Conservation (phyloP, 495 filamentous ascomycete species). For the Aspergillus asperescens region DNA sequence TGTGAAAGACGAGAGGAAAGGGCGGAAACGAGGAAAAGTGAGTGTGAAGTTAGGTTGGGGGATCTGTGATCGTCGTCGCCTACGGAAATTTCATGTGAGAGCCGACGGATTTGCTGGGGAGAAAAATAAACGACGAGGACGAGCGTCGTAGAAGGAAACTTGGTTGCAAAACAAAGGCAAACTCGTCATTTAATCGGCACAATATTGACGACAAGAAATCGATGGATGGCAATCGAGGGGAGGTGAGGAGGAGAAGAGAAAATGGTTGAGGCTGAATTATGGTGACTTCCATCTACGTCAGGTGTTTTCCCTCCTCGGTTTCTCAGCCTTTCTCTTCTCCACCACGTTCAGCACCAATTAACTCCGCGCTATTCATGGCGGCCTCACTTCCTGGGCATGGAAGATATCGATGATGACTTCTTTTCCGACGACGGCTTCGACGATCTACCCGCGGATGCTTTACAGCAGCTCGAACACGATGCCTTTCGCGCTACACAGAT, state of each 20-base stretch:
- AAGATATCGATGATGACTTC: conserved; percentile 55
- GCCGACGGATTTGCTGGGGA: conserved; percentile 15
- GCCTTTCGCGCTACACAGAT: conserved; percentile 49
- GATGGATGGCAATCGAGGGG: conserved; percentile 4
- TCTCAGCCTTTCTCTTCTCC: conserved; percentile 1
- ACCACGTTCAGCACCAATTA: conserved; percentile 7
- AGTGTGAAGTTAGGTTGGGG: conserved; percentile 7
- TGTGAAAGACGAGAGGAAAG: conserved; percentile 9
- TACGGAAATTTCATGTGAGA: conserved; percentile 29
- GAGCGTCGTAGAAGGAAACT: not conserved
- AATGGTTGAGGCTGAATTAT: conserved; percentile 1
- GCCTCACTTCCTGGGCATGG: conserved; percentile 44
- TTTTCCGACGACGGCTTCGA: conserved; percentile 63
- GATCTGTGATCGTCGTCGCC: conserved; percentile 22
- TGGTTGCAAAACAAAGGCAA: not conserved
- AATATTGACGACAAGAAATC: not conserved
- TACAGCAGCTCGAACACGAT: conserved; percentile 51
- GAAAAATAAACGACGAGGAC: conserved; percentile 9
- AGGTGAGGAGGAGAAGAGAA: conserved; percentile 8
- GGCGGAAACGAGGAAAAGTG: conserved; percentile 2
- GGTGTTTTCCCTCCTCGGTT: conserved; percentile 3
- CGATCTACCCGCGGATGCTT: conserved; percentile 46
- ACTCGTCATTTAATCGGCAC: not conserved
- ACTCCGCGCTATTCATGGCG: conserved; percentile 37
- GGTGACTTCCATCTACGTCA: conserved; percentile 17